These are phyloP conservation scores for Penicillium soppii DNA, from an alignment of 495 filamentous ascomycete genomes.

Conservation along the genomic window DNA sequence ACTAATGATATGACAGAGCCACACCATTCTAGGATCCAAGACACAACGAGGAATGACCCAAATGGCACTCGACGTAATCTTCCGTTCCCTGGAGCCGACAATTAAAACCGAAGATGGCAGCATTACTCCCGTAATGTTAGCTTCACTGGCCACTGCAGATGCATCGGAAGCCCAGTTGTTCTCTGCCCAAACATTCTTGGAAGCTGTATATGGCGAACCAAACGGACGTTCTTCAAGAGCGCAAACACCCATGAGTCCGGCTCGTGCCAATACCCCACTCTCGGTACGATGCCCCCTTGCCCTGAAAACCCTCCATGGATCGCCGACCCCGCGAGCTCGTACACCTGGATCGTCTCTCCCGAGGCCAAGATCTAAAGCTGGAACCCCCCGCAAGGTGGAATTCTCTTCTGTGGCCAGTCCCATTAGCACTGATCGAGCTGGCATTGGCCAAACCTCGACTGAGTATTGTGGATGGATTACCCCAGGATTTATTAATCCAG, in stretches of 20 bases:
- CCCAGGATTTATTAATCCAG: slow-evolving; percentile 11
- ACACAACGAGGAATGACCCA: slow-evolving; percentile 87
- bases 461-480: slow-evolving; percentile 13
- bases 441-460: slow-evolving; percentile 5
- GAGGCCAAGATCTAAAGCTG: slow-evolving; percentile 18
- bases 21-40: slow-evolving; percentile 92
- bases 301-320: slow-evolving; percentile 24
- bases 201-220: slow-evolving; percentile 72
- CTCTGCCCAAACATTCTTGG: slow-evolving; percentile 73
- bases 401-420: background rate
- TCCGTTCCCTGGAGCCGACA: slow-evolving; percentile 68
- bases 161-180: slow-evolving; percentile 81
- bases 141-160: slow-evolving; percentile 73
- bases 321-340: slow-evolving; percentile 21
- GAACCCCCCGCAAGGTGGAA: slow-evolving; percentile 21
- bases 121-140: slow-evolving; percentile 59
- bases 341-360: slow-evolving; percentile 27
- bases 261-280: slow-evolving; percentile 45
- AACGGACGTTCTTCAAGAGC: slow-evolving; percentile 65
- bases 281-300: slow-evolving; percentile 40
- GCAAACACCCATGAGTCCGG: slow-evolving; percentile 74
- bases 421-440: slow-evolving; percentile 9
- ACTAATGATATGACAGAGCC: slow-evolving; percentile 59
- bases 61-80: slow-evolving; percentile 85
- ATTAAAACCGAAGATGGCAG: slow-evolving; percentile 60